phyloP scores from a whole-genome alignment of 192 early-diverging fungal species.

The Linnemannia elongata region DNA sequence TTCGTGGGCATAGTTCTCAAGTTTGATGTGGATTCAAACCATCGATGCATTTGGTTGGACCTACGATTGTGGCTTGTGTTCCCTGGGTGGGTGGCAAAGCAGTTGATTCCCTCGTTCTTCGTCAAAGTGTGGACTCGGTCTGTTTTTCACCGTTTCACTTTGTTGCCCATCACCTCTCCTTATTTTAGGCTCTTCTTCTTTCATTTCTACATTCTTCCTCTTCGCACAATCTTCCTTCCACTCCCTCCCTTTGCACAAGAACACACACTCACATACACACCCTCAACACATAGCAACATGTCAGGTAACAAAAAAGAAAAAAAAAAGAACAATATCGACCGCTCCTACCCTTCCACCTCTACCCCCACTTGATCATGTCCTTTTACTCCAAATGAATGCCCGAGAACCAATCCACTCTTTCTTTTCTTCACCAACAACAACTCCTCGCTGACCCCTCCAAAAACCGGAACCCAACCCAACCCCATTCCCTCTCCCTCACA shows the following conservation, averaged over 20 bases:
- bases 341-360: not conserved
- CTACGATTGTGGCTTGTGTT: too few relatives aligned
- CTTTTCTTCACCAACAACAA: not conserved
- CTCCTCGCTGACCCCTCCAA: not conserved
- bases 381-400: not conserved
- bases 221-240: not conserved
- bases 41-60: too few relatives aligned
- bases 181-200: not conserved
- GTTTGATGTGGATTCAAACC: too few relatives aligned
- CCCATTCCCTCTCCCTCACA: not conserved
- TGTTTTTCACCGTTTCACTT: too few relatives aligned
- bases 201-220: not conserved
- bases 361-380: not conserved
- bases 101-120: too few relatives aligned
- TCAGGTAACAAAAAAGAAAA: constrained; percentile 2
- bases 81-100: too few relatives aligned
- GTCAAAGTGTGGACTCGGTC: too few relatives aligned
- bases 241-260: not conserved
- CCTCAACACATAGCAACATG: not conserved
- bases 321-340: not conserved
- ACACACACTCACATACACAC: not conserved
- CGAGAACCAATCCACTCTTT: not conserved
- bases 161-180: too few relatives aligned
- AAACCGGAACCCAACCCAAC: not conserved
- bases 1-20: too few relatives aligned